Conservation (phyloP, 768 basidiomycete genomes). For the Psilocybe azurescens region DNA sequence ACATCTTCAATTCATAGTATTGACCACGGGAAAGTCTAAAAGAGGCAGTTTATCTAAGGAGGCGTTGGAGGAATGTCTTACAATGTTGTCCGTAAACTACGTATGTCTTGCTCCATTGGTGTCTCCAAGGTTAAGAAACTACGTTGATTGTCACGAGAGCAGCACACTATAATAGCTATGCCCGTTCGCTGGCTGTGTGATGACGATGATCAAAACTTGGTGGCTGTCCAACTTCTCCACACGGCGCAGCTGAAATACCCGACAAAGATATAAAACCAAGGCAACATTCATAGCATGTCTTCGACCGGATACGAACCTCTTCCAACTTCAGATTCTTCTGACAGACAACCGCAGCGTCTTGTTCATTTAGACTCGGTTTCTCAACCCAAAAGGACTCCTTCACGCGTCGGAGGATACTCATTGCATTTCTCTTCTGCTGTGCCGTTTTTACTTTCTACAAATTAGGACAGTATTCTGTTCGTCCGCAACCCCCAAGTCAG, state of each 20-base stretch:
- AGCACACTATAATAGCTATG: background rate
- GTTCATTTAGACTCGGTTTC: slow-evolving; percentile 12
- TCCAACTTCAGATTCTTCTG: slow-evolving; percentile 20
- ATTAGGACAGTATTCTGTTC: slow-evolving; percentile 45
- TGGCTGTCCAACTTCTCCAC: slow-evolving; percentile 4
- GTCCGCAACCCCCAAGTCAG: slow-evolving; percentile 3
- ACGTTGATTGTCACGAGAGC: background rate
- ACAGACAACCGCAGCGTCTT: slow-evolving; percentile 5
- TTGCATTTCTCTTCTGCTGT: slow-evolving; percentile 40
- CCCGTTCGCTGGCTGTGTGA: background rate
- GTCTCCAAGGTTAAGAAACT: background rate
- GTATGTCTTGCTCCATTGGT: background rate
- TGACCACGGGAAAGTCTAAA: background rate
- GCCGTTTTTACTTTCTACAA: slow-evolving; percentile 47
- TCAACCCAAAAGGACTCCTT: slow-evolving; percentile 22
- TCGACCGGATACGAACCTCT: slow-evolving; percentile 28
- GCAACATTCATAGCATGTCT: slow-evolving; percentile 10
- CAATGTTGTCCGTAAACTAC: no score
- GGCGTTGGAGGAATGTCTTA: background rate
- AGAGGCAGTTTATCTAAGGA: background rate
- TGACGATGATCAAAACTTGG: background rate
- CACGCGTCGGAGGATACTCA: slow-evolving; percentile 35
- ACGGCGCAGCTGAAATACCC: background rate
- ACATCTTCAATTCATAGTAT: no score
- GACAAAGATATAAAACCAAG: slow-evolving; percentile 1